Base-by-base conservation (phyloP, 352 stramenopile genomes). In the Phytophthora hibernalis region DNA sequence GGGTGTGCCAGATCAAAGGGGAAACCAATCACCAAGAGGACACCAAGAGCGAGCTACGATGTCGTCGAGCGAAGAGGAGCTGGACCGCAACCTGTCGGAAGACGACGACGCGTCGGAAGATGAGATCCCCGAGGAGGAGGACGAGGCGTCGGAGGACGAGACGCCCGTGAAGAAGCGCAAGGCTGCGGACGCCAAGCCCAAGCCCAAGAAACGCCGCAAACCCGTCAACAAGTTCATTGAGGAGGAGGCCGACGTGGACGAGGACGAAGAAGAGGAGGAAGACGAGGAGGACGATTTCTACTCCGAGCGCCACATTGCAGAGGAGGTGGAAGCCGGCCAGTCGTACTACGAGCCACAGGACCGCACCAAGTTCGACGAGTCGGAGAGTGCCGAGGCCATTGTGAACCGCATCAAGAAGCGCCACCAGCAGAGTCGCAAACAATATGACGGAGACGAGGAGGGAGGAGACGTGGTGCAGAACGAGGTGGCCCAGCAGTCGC, bases 211-310 rank as follows among this genome's bases (percentile, higher is more conserved):
- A 65, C 82, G 83, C 45, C 85, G 86, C 54, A 92, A 90, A 43
- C 79, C 80, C 42, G 80, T 95, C 26, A 95, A 93, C 80, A 96
- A 92, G 68, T 96, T 96, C 68, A 96, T 96, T 49, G 89, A 96
- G 53, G 87, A 95, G 48, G 88, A 95, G 52, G 89, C 89, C 37
- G 89, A 96, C 51, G 89, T 95, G 22, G 89, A 95, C 38, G 89
- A 95, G 37, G 89, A 96, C 40, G 89, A 96, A 33, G 87, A 93
- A 11, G 87, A 95, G 31, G 88, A 95, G 47, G 89, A 96, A 52
- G 89, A 94, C 2, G 88, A 96, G 5, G 85, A 93, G 5, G 83
- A 84, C 24, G 87, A 89, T 49, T 91, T 92, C 43, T 94, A 93
- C 53, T 89, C 79, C 12, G 89, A 96, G 62, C 85, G 89, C 22